Percentiles rank a stretch among this genome's conserved stretches.
These are phyloP conservation scores for Cytospora schulzeri DNA, from an alignment of 2,329 filamentous ascomycete species.

Conservation along the genomic window DNA sequence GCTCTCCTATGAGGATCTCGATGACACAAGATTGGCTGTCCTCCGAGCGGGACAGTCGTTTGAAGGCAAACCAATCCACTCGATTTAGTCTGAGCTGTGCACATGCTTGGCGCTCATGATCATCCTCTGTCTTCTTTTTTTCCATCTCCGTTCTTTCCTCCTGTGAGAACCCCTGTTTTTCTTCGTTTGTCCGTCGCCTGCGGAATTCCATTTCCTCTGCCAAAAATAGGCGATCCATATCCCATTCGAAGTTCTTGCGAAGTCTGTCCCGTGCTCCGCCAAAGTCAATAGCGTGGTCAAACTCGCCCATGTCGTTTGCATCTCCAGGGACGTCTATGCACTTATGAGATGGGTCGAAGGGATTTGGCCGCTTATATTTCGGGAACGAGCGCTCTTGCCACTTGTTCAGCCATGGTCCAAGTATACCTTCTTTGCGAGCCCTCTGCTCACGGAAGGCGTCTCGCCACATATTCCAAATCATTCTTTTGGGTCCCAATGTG, in stretches of 20 bases:
- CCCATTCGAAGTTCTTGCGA: constrained; percentile 27
- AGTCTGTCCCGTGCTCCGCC: constrained; percentile 9
- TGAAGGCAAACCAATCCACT: not conserved
- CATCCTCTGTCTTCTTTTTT: not conserved
- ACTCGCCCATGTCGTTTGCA: not conserved
- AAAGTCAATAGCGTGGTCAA: constrained; percentile 18
- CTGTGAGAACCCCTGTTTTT: not conserved
- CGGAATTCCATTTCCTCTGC: not conserved
- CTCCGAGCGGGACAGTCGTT: not conserved
- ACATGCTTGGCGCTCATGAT: not conserved
- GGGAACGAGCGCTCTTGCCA: not conserved
- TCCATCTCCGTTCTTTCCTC: not conserved
- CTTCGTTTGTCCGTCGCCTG: not conserved
- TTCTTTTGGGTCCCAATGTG: too few relatives aligned
- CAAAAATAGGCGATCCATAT: constrained; percentile 20
- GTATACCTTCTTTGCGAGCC: too few relatives aligned
- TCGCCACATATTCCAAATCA: too few relatives aligned
- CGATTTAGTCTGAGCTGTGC: not conserved
- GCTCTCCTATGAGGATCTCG: not conserved
- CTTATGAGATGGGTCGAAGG: not conserved
- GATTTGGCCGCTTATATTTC: not conserved
- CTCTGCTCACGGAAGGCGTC: too few relatives aligned
- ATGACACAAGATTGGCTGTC: not conserved
- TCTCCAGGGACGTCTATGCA: not conserved
- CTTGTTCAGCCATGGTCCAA: not conserved